Percentiles rank a stretch among this genome's conserved stretches.
phyloP scores from a whole-genome alignment of 495 filamentous ascomycete genomes.

The Penicillium antarcticum region DNA sequence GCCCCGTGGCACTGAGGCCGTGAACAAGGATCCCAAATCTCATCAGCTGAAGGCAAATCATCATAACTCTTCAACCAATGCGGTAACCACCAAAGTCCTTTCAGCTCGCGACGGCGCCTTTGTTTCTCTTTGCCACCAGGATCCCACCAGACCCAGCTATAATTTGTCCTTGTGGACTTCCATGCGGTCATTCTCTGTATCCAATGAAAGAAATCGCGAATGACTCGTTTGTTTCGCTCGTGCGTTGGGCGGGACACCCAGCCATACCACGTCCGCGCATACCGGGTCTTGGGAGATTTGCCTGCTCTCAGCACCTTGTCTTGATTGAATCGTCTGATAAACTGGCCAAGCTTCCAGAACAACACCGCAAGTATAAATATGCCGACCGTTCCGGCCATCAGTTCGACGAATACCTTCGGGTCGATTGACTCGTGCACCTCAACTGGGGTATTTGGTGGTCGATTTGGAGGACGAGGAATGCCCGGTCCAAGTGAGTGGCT shows the following conservation, averaged over 20 bases:
- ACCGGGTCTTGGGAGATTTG: conserved; percentile 31
- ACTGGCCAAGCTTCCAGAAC: conserved; percentile 41
- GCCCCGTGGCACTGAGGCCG: conserved; percentile 13
- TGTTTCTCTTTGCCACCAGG: conserved; percentile 23
- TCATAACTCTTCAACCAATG: conserved; percentile 27
- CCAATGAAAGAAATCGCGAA: conserved; percentile 15
- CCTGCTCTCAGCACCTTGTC: conserved; percentile 30
- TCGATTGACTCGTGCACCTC: conserved; percentile 22
- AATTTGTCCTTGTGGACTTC: conserved; percentile 33
- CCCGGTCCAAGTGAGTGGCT: conserved; percentile 20
- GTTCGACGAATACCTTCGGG: conserved; percentile 27
- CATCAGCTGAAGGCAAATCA: conserved; percentile 21
- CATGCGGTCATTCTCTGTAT: conserved; percentile 30
- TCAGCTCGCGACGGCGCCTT: conserved; percentile 11
- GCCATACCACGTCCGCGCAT: conserved; percentile 46
- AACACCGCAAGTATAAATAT: conserved; percentile 39
- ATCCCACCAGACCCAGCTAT: conserved; percentile 45
- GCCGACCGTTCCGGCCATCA: conserved; percentile 36
- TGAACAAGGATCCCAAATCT: conserved; percentile 25
- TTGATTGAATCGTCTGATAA: conserved; percentile 33
- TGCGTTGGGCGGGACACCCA: conserved; percentile 37
- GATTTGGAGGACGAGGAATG: conserved; percentile 18
- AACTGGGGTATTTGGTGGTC: conserved; percentile 10
- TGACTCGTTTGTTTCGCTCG: conserved; percentile 25
- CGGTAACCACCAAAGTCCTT: conserved; percentile 20